A percentile compares a stretch with the other conserved stretches of the same genome.
Conservation (phyloP, 306 rosid species). For the Quercus ilex region DNA sequence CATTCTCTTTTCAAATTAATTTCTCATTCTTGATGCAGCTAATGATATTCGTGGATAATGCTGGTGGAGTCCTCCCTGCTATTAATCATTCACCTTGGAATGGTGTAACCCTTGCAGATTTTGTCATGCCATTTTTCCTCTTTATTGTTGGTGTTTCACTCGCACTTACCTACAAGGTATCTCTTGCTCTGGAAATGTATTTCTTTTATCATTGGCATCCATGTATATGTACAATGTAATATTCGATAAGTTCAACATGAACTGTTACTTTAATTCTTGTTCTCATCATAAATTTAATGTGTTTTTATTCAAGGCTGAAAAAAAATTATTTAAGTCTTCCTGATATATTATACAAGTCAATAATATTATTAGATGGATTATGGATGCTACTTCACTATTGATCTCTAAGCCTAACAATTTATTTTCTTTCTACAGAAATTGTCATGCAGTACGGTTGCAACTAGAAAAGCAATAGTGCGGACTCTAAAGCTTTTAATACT, state of each 20-base stretch:
- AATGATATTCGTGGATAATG: slow-evolving; percentile 93
- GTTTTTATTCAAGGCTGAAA: background rate
- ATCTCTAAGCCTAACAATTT: slow-evolving; percentile 1
- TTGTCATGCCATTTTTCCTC: slow-evolving; percentile 94
- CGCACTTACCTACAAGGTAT: slow-evolving; percentile 90
- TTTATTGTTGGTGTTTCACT: slow-evolving; percentile 92
- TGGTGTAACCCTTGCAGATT: slow-evolving; percentile 90
- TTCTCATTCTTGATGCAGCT: slow-evolving; percentile 52
- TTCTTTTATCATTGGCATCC: background rate
- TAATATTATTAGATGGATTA: background rate
- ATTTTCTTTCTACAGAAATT: slow-evolving; percentile 50
- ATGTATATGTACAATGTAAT: background rate
- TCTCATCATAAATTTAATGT: background rate
- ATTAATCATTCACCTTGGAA: slow-evolving; percentile 97
- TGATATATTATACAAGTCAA: background rate
- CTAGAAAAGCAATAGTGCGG: slow-evolving; percentile 62
- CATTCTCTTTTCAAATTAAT: background rate
- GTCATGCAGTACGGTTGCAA: slow-evolving; percentile 53
- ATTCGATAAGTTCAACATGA: background rate
- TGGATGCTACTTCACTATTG: background rate
- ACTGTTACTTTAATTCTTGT: background rate
- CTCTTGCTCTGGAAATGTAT: background rate
- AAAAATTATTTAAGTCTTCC: background rate
- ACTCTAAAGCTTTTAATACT: slow-evolving; percentile 71
- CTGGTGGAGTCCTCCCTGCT: slow-evolving; percentile 79